Evolutionary conservation across 805 yeast species (phyloP).

Genomic region (Priceomyces castillae): DNA sequence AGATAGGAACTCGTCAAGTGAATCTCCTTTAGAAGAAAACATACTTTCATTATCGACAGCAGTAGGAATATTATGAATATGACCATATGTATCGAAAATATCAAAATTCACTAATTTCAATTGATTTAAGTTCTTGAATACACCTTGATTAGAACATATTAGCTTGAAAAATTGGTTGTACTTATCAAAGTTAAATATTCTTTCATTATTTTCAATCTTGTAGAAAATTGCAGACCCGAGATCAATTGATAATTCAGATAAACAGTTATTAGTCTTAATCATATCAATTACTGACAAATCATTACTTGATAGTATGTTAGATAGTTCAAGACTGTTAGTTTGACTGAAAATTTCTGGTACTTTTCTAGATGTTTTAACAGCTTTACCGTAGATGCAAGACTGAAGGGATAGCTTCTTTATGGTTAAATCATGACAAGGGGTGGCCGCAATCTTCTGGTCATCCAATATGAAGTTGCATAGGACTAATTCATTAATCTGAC

Average conservation of each 20-base stretch:
- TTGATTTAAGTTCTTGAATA: constrained; percentile 23
- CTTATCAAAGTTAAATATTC: constrained; percentile 29
- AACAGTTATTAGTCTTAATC: constrained; percentile 29
- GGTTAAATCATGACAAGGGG: constrained; percentile 19
- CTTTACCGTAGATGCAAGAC: constrained; percentile 20
- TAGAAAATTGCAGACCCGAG: constrained; percentile 47
- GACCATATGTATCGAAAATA: constrained; percentile 18
- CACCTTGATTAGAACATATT: constrained; percentile 35
- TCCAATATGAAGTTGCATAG: constrained; percentile 50
- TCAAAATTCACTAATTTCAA: constrained; percentile 33
- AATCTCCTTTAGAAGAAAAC: constrained; percentile 19
- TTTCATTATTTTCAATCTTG: constrained; percentile 14
- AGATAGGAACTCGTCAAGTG: constrained; percentile 15
- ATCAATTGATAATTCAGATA: constrained; percentile 45
- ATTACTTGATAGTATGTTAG: constrained; percentile 37
- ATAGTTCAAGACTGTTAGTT: constrained; percentile 36
- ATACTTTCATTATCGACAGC: constrained; percentile 13
- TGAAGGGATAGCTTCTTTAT: constrained; percentile 16
- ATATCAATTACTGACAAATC: constrained; percentile 53
- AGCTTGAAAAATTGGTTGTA: constrained; percentile 28
- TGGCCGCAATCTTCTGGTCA: constrained; percentile 23
- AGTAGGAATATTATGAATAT: constrained; percentile 14
- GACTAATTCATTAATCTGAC: constrained; percentile 37
- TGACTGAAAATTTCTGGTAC: constrained; percentile 35
- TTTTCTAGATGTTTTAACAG: constrained; percentile 9